phyloP scores from a whole-genome alignment of 1,284 basidiomycete species.

The Macrocybe sp. region DNA sequence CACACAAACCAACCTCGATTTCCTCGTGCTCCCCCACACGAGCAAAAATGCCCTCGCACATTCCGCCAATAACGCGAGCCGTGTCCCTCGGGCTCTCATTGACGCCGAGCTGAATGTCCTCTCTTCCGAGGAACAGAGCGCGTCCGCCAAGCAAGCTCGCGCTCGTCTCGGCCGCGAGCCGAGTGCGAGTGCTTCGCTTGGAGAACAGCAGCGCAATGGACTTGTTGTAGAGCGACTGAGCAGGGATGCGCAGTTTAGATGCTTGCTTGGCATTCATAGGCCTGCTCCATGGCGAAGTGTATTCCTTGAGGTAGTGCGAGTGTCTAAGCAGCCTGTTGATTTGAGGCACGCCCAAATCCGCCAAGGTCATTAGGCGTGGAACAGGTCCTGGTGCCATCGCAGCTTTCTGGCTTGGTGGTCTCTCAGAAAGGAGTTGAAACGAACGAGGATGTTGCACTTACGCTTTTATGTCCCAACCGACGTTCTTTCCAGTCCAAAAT shows the following conservation, averaged over 20 bases:
- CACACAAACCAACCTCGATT: constrained; percentile 66
- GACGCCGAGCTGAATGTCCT: constrained; percentile 95
- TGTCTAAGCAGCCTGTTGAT: constrained; percentile 61
- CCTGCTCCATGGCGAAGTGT: constrained; percentile 52
- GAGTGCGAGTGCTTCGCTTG: constrained; percentile 91
- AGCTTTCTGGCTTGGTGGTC: background rate
- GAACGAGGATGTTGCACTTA: too few species aligned
- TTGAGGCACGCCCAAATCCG: constrained; percentile 72
- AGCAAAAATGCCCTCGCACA: constrained; percentile 97
- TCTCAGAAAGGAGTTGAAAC: background rate
- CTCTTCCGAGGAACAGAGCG: constrained; percentile 87
- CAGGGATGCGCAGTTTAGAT: constrained; percentile 48
- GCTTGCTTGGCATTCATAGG: constrained; percentile 36
- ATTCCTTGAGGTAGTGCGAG: constrained; percentile 59
- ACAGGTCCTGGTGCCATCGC: constrained; percentile 23
- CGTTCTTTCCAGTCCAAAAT: too few species aligned
- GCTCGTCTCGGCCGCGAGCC: constrained; percentile 85
- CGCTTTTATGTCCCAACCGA: too few species aligned
- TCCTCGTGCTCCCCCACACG: constrained; percentile 91
- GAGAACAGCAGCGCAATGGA: constrained; percentile 88
- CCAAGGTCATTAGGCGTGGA: constrained; percentile 80
- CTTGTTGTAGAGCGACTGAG: constrained; percentile 73
- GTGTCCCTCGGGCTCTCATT: constrained; percentile 89
- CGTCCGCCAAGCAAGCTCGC: constrained; percentile 76
- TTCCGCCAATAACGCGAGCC: constrained; percentile 84